These are phyloP conservation scores for Phtheirospermum japonicum DNA, from an alignment of 257 asterid species.

Conservation along the genomic window DNA sequence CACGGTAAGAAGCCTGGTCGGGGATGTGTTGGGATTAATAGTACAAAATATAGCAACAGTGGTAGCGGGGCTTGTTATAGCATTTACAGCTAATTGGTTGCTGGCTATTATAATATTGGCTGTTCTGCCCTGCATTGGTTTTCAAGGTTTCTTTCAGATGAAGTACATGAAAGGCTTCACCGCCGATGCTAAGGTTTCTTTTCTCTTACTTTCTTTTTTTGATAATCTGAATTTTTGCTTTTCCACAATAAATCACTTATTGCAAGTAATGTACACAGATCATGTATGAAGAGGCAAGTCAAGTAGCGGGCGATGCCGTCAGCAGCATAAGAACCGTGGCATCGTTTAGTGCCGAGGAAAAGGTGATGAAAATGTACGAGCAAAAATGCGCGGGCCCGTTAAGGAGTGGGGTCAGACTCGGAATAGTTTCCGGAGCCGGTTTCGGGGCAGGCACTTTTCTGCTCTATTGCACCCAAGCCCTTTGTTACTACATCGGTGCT, in stretches of 20 bases:
- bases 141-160: constrained; percentile 70
- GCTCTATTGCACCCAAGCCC: constrained; percentile 52
- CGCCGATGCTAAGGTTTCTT: constrained; percentile 73
- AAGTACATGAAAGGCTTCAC: constrained; percentile 52
- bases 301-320: constrained; percentile 82
- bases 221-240: too few species aligned
- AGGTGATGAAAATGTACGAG: constrained; percentile 60
- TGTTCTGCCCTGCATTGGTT: constrained; percentile 56
- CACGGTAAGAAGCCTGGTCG: constrained; percentile 61
- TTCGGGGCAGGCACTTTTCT: constrained; percentile 52
- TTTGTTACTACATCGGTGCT: constrained; percentile 74
- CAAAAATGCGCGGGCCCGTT: constrained; percentile 60
- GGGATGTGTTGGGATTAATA: constrained; percentile 72
- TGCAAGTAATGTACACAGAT: constrained; percentile 31
- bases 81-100: constrained; percentile 76
- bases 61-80: constrained; percentile 54
- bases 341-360: constrained; percentile 76
- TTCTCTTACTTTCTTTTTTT: too few species aligned
- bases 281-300: constrained; percentile 91
- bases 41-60: constrained; percentile 69
- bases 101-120: constrained; percentile 57
- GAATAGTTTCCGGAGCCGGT: constrained; percentile 57
- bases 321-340: constrained; percentile 84
- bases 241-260: too few species aligned
- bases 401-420: constrained; percentile 56